A percentile compares a stretch with the other conserved stretches of the same genome.
These are phyloP conservation scores for Penicillium goetzii DNA, from an alignment of 495 filamentous ascomycete genomes.

Conservation along the genomic window DNA sequence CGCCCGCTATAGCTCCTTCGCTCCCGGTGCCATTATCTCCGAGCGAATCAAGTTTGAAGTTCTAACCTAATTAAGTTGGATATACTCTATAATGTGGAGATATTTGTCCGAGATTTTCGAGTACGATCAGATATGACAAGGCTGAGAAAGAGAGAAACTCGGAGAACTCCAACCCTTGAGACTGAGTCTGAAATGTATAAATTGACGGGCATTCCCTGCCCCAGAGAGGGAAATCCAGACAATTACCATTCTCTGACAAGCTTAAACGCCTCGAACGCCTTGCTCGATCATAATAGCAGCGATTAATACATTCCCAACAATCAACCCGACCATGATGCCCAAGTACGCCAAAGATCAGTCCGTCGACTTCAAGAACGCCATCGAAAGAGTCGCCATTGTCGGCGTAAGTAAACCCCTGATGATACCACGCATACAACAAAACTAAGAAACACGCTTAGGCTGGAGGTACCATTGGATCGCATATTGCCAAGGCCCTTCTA, in stretches of 20 bases:
- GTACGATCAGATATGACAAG: not conserved
- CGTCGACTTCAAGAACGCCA: conserved; percentile 43
- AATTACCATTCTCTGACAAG: not conserved
- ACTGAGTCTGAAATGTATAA: not conserved
- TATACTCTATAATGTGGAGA: not conserved
- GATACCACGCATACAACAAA: conserved; percentile 6
- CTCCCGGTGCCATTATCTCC: not conserved
- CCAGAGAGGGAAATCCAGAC: not conserved
- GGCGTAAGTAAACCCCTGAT: conserved; percentile 40
- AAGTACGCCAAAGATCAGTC: conserved; percentile 44
- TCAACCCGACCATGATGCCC: conserved; percentile 28
- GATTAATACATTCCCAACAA: too few relatives aligned
- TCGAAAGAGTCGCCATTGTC: conserved; percentile 54
- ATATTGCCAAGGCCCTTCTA: conserved; percentile 55
- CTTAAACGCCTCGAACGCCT: not conserved
- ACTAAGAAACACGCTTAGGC: conserved; percentile 47
- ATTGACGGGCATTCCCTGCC: not conserved
- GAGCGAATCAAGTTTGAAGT: not conserved
- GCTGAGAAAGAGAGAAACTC: not conserved
- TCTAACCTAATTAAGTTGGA: not conserved
- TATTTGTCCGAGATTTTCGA: not conserved
- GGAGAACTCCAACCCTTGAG: not conserved
- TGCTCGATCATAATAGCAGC: too few relatives aligned
- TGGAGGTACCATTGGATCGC: conserved; percentile 60
- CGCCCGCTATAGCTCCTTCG: not conserved